Base-by-base conservation (phyloP, 352 stramenopile genomes). In the Globisporangium cylindrosporum region DNA sequence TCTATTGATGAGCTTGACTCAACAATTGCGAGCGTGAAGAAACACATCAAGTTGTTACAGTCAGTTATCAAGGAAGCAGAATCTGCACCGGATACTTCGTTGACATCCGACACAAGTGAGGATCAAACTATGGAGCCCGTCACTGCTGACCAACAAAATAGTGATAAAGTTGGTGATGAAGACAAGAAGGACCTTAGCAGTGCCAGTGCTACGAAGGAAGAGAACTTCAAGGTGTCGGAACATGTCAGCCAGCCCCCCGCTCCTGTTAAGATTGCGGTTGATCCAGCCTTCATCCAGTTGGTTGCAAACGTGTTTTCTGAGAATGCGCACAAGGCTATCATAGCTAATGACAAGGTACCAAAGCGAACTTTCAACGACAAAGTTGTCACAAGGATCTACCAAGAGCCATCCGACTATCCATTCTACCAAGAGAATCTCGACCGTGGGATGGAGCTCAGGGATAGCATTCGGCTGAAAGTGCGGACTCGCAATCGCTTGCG, bases 381-480 rank as follows among this genome's bases (percentile, higher is more conserved):
- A 29, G 48, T 84, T 6, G 76, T 73, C 15, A 88, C 80, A 0
- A 92, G 80, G 68, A 78, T 92, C 3, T 96, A 96, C 64, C 75
- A 79, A 10, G 73, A 90, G 12, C 87, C 85, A 18, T 88, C 75
- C 36, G 87, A 94, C 25, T 94, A 92, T 56, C 66, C 77, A 5
- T 93, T 93, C 53, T 93, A 94, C 49, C 78, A 91, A 38, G 55
- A 69, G 0, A 96, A 94, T 69, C 84, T 95, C 56, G 73, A 86
- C 55, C 76, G 75, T 5, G 79, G 78, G 3, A 67, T 68, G 24
- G 70, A 74, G 5, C 46, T 94, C 43, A 71, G 76, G 15, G 72
- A 91, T n/a, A 68, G 74, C 48, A 76, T 96, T 20, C 81, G 82
- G 5, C 55, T 84, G 34, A 88, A 92, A 61, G 82, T 95, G 12